Base-by-base conservation (phyloP, 1,284 basidiomycete species). In the Leccinum fuscescens region DNA sequence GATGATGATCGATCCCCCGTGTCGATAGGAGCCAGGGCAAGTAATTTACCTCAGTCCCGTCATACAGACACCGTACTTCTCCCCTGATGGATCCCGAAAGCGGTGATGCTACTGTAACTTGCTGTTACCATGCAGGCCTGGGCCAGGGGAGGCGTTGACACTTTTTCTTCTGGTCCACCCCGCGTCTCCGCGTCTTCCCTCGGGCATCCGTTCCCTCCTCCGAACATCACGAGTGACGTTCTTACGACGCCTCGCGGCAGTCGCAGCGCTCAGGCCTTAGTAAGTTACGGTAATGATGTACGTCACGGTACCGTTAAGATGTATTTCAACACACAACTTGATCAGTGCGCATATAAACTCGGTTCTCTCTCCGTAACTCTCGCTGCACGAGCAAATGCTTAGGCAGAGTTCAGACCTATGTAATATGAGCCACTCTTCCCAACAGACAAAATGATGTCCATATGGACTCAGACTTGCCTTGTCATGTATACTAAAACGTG, bases 11-110 rank as follows among this genome's bases (percentile, higher is more conserved):
- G 6, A 27, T 61, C 8, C 15, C 15, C 9, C 6, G 6, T 1
- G 48, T 31, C 20, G 20, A 8, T 29, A 59, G 39, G 42, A 37
- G 35, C 9, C 33, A 11, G 20, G 17, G 37, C 20, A 7, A 29
- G 17, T 35, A 39, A 22, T 29, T 12, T 9, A 35, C 15, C 62
- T 62, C 53, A 22, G 44, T 62, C 24, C 37, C 62, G 31, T 15
- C 6, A 5, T 53, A 62, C 49, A 57, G 35, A 53, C 39, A 61
- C 53, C 64, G 44, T 15, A 35, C 14, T 27, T 52, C 20, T 22
- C 20, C 12, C 27, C 27, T 29, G 27, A 29, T 48, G 14, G 20
- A 20, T 29, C 39, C n/a, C 4, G 8, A 42, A 42, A 39, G 9
- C 4, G n/a, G 12, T 17, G 39, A 17, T 42, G 33, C 6, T 37